These are phyloP conservation scores for Colletotrichum chlorophyti DNA, from an alignment of 2,329 filamentous ascomycete species.

Conservation along the genomic window DNA sequence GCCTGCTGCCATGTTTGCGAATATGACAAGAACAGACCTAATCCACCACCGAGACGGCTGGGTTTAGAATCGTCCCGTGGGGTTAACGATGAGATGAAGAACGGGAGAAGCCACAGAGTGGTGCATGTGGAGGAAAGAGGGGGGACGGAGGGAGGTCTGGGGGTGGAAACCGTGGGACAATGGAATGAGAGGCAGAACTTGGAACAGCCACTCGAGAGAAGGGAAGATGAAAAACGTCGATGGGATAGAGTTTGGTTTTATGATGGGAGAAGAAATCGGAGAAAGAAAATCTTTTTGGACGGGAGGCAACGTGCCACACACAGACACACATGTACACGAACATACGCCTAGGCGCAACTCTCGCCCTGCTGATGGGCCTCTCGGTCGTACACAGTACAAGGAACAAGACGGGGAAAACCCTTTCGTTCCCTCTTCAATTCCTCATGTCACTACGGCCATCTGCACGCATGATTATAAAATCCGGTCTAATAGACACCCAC, in stretches of 20 bases:
- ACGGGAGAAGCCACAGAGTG: slow-evolving; percentile 4
- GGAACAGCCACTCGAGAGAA: not conserved
- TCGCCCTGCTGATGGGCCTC: no score
- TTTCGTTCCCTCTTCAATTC: no score
- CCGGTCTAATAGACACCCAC: not conserved
- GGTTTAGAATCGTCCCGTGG: slow-evolving; percentile 1
- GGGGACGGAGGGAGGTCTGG: not conserved
- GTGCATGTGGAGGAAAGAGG: slow-evolving; percentile 11
- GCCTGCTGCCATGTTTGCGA: slow-evolving; percentile 3
- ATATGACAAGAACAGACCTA: not conserved
- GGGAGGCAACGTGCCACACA: slow-evolving; percentile 2
- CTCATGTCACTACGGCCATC: no score
- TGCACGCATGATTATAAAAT: no score
- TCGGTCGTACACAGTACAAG: no score
- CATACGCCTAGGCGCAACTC: no score
- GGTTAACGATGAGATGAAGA: not conserved
- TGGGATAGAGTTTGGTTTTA: slow-evolving; percentile 21
- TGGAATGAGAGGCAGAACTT: not conserved
- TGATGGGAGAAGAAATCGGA: not conserved
- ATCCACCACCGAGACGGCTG: not conserved
- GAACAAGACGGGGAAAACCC: no score
- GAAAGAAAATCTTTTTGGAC: not conserved
- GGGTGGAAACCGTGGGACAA: slow-evolving; percentile 1
- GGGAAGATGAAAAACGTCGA: no score
- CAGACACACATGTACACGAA: not conserved